Conservation (phyloP, 106 monocot genomes). For the Dioscorea alata region DNA sequence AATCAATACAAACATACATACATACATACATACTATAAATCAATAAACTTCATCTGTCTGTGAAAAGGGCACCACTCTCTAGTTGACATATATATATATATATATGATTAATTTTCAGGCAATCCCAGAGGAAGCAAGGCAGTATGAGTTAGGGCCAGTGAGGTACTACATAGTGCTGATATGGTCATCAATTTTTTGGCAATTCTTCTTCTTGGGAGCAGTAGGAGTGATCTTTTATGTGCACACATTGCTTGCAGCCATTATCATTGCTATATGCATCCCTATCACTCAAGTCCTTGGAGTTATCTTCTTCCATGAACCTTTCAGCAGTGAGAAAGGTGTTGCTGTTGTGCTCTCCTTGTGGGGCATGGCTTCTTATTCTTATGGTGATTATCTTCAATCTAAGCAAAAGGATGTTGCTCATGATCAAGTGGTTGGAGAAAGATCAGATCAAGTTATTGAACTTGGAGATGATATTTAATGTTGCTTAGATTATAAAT, state of each 20-base stretch:
- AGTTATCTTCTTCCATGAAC: conserved; percentile 6
- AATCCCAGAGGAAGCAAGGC: conserved; percentile 8
- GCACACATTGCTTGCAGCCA: conserved; percentile 5
- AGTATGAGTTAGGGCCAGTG: not conserved
- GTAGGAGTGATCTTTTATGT: conserved; percentile 8
- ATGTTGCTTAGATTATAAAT: no score
- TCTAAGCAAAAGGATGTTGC: not conserved
- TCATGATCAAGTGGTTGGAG: not conserved
- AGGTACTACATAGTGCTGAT: conserved; percentile 9
- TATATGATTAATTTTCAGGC: not conserved
- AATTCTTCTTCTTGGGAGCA: conserved; percentile 4
- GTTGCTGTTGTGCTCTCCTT: conserved; percentile 5
- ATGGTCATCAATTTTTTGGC: not conserved
- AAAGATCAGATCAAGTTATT: no score
- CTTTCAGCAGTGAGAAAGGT: conserved; percentile 13
- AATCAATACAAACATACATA: no score
- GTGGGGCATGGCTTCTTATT: conserved; percentile 13
- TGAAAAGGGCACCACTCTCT: no score
- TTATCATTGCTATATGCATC: not conserved
- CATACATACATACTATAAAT: no score
- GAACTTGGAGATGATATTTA: no score
- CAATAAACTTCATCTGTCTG: no score
- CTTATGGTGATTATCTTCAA: not conserved
- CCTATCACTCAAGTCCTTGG: conserved; percentile 1
- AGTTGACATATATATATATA: no score